Evolutionary conservation across 441 rosid species (phyloP), one percentile per base, ranked within the genome.

Genomic region (Arabidopsis hybrid): DNA sequence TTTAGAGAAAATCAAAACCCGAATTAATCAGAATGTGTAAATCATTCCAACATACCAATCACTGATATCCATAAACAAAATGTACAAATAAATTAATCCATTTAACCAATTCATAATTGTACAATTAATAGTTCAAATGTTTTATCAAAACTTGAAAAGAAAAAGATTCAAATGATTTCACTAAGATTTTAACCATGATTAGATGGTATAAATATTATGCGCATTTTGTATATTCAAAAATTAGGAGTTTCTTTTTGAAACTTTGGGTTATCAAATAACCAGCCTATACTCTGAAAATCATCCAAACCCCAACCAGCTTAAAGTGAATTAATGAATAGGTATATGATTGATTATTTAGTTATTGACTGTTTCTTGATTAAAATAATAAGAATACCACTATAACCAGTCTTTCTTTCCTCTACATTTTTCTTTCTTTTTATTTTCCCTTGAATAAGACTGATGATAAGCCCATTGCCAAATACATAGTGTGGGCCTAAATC

Each of bases 391-490:
- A 51, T 11, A 39, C 3, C 32, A 51, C 7, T 13, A 21, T 38
- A 47, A 18, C 29, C 58, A 8, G 47, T 11, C 68, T 61, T 52
- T 61, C 6, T 50, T 61, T 40, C 5, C 21, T 39, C 26, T 38
- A 2, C 38, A 2, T 58, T 26, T 11, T 60, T 11, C 5, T 12
- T 6, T 2, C 12, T 60, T 8, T 10, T 0, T 0, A 0, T 9
- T 31, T 50, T 9, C 50, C 7, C 4, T 34, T 4, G 36, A 53
- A 35, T 13, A 34, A 45, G 31, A 53, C 38, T 12, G 45, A 61
- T 51, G 57, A 29, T 43, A 55, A 72, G 70, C 70, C 76, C 76
- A 63, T 64, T 42, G 5, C 45, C 21, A 61, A 16, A 50, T 34
- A 52, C 14, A 42, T 0, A 60, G 16, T 6, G 17, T 52, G 65